These are phyloP conservation scores for Leccinum insolens DNA, from an alignment of 1,284 basidiomycete species.

Conservation along the genomic window DNA sequence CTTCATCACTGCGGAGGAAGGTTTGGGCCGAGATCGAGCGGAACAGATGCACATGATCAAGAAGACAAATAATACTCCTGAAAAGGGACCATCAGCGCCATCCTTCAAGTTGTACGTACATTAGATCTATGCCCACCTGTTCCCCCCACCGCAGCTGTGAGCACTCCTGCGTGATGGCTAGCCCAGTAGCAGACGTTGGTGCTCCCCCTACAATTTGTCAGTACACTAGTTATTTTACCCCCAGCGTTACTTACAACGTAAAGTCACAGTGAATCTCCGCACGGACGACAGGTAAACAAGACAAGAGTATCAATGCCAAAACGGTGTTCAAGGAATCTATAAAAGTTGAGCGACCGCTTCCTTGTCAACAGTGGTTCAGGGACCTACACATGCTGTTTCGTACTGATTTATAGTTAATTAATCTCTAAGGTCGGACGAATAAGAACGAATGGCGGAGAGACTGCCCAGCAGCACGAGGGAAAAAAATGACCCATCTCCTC, in stretches of 20 bases:
- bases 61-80: constrained; percentile 13
- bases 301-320: constrained; percentile 9
- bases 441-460: constrained; percentile 5
- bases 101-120: background rate
- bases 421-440: background rate
- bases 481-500: background rate
- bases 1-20: background rate
- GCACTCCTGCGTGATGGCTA: constrained; percentile 3
- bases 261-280: constrained; percentile 17
- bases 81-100: constrained; percentile 1
- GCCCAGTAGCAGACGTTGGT: constrained; percentile 18
- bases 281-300: constrained; percentile 14
- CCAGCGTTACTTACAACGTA: constrained; percentile 6
- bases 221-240: background rate
- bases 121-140: constrained; percentile 4
- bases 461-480: constrained; percentile 15
- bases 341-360: constrained; percentile 1
- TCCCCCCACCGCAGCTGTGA: background rate
- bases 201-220: constrained; percentile 3
- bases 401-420: constrained; percentile 4
- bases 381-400: constrained; percentile 15
- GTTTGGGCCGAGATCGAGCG: background rate
- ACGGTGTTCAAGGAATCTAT: constrained; percentile 10
- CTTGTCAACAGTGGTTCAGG: background rate
- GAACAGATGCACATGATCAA: constrained; percentile 6